These are phyloP conservation scores for Pulveroboletus sp. DNA, from an alignment of 768 basidiomycete species.

Conservation along the genomic window DNA sequence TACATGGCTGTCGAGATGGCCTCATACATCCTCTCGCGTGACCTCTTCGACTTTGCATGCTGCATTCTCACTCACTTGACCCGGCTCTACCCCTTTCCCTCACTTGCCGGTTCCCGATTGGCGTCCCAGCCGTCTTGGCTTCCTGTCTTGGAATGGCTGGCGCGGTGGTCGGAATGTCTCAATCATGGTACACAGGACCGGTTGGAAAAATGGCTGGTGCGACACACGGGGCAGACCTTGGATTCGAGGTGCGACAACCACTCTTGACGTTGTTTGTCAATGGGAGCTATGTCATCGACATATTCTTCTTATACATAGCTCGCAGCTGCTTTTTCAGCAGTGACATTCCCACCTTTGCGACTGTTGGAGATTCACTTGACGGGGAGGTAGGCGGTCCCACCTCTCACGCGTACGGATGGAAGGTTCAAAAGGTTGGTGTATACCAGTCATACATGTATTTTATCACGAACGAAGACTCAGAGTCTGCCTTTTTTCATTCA, in stretches of 20 bases:
- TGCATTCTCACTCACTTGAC: too few relatives aligned
- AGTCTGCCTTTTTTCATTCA: too few relatives aligned
- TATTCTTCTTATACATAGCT: background rate
- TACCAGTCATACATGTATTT: too few relatives aligned
- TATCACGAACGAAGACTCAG: too few relatives aligned
- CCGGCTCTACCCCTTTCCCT: background rate
- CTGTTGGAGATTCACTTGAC: conserved; percentile 45
- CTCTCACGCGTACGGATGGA: too few relatives aligned
- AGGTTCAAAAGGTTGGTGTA: too few relatives aligned
- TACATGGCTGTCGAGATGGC: background rate
- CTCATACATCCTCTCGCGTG: background rate
- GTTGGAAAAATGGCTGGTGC: conserved; percentile 40
- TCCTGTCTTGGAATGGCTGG: conserved; percentile 44
- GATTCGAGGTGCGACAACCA: conserved; percentile 41
- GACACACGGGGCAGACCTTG: conserved; percentile 44
- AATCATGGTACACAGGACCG: conserved; percentile 50
- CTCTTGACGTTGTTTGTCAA: background rate
- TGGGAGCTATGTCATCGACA: background rate
- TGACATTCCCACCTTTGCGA: conserved; percentile 42
- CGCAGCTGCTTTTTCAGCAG: background rate
- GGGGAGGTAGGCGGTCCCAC: too few relatives aligned
- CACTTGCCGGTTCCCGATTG: conserved; percentile 39
- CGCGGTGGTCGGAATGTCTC: conserved; percentile 50
- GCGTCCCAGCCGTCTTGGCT: conserved; percentile 44
- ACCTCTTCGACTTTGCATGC: too few relatives aligned